Evolutionary conservation across 2,329 filamentous ascomycete genomes (phyloP), one percentile per base, ranked within the genome.

Genomic region (Colletotrichum phormii): DNA sequence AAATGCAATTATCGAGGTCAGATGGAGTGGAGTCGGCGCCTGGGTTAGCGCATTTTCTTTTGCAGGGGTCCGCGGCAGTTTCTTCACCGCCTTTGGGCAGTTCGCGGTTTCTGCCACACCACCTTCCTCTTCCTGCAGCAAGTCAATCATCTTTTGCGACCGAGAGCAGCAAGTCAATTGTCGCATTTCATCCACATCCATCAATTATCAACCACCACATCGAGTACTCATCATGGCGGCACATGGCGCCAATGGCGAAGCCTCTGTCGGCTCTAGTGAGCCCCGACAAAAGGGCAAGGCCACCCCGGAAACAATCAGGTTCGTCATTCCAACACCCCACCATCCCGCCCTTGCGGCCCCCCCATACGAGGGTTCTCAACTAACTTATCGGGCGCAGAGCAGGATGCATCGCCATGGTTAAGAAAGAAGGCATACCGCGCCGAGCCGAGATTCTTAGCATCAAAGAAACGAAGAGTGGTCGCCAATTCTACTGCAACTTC

Each of bases 361-460:
- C 11, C 5, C 61, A 9, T 22, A 24, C 29, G 26, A n/a, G 59
- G 42, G 24, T 18, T 70, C 24, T 15, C 18, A 46, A 46, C 46
- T 57, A 24, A 69, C 22, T 49, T 46, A 70, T 65, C 11, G 62
- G 12, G 58, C 12, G 11, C 42, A 85, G 85, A 64, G 84, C 87
- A 11, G 89, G 89, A 57, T 91, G 89, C 80, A 91, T 91, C 71
- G 89, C 89, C 26, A 87, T 88, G 86, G 89, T 91, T 55, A 83
- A 85, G 71, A 91, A 91, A 77, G 95, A 98, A 82, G 95, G 95
- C 73, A 92, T 95, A 79, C 89, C 93, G 74, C 92, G 97, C 77
- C 95, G 97, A 84, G 97, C 97, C 77, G 97, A 99, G 82, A 98
- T 99, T 75, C 86, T 99, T n/a, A 97, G 95, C 72, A 97, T 98